Conservation (phyloP, 164 flowering plant genomes). For the Annona squamosa region DNA sequence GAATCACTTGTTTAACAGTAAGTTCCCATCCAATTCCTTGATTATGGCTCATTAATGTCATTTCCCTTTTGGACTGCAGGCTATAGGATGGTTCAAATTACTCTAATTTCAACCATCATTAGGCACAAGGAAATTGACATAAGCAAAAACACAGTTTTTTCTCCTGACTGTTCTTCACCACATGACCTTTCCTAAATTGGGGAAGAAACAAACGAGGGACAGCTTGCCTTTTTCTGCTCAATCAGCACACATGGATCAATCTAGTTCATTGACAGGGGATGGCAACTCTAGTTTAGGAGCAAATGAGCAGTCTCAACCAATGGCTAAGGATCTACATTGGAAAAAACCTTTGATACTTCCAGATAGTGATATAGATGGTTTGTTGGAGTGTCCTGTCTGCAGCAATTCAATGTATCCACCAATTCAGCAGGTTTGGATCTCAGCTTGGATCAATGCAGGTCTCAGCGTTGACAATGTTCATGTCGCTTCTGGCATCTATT, state of each 20-base stretch:
- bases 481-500: not conserved
- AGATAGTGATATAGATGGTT: slow-evolving; percentile 17
- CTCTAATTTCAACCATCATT: not conserved
- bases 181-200: slow-evolving; percentile 8
- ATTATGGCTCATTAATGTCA: not conserved
- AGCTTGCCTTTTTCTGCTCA: not conserved
- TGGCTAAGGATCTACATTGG: slow-evolving; percentile 11
- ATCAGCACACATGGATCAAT: slow-evolving; percentile 16
- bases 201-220: slow-evolving; percentile 3
- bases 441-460: not conserved
- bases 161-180: not conserved
- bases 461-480: not conserved
- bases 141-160: not conserved
- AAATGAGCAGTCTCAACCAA: slow-evolving; percentile 9
- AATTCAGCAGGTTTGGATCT: slow-evolving; percentile 24
- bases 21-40: not conserved
- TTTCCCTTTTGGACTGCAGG: slow-evolving; percentile 1
- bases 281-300: slow-evolving; percentile 9
- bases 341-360: slow-evolving; percentile 14
- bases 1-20: too few species aligned
- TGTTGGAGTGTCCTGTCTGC: slow-evolving; percentile 29
- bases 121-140: not conserved
- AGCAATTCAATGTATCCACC: slow-evolving; percentile 27
- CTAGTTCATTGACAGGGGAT: slow-evolving; percentile 5
- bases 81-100: slow-evolving; percentile 7